phyloP scores from a whole-genome alignment of 139 green algal genomes.

The Nannochloris sp. region DNA sequence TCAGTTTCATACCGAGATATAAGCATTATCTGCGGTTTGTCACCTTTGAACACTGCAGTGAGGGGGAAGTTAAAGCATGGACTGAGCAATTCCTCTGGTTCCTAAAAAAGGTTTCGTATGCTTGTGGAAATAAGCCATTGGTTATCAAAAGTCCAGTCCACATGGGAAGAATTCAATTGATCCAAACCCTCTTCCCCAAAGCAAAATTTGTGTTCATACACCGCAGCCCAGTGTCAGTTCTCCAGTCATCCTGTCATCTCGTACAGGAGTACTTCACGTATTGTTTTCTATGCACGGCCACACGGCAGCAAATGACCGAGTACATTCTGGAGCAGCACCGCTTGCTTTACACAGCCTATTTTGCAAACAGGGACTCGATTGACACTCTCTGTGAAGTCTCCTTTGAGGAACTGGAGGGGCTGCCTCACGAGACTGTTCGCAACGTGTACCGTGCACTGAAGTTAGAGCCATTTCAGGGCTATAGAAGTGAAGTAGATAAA shows the following conservation, averaged over 20 bases:
- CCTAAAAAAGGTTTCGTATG: conserved; percentile 34
- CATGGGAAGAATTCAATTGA: conserved; percentile 35
- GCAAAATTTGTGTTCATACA: conserved; percentile 59
- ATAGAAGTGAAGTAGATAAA: not conserved
- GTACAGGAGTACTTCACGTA: conserved; percentile 45
- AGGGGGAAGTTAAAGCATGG: conserved; percentile 25
- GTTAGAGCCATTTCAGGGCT: conserved; percentile 13
- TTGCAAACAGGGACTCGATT: conserved; percentile 9
- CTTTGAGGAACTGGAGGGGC: conserved; percentile 40
- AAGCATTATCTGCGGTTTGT: conserved; percentile 11
- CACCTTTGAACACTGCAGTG: conserved; percentile 13
- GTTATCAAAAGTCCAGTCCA: conserved; percentile 64
- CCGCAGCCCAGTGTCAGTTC: conserved; percentile 36
- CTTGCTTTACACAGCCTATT: conserved; percentile 31
- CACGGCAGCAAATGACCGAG: conserved; percentile 24
- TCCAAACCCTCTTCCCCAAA: conserved; percentile 42
- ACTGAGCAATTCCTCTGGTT: conserved; percentile 35
- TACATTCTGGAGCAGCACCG: conserved; percentile 49
- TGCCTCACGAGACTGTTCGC: conserved; percentile 30
- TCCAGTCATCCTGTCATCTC: conserved; percentile 31
- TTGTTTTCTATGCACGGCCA: conserved; percentile 36
- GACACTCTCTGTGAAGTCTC: conserved; percentile 32
- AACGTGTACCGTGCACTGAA: conserved; percentile 34
- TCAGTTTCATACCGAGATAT: conserved; percentile 35
- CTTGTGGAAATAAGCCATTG: conserved; percentile 26